Base-by-base conservation (phyloP, 257 asterid species). In the Solanum paucissectum region DNA sequence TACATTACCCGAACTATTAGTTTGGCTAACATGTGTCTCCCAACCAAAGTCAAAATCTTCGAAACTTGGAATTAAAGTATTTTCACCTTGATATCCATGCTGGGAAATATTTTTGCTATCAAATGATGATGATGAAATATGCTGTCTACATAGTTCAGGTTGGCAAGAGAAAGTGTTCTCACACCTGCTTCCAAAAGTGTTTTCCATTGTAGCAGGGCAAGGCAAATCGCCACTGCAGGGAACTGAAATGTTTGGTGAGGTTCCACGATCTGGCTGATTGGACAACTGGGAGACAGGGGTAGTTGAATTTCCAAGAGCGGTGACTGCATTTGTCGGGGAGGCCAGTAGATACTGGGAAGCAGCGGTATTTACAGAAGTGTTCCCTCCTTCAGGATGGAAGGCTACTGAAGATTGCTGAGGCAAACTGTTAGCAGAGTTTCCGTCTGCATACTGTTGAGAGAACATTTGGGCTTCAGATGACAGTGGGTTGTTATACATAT, bases 381-480 rank as follows among this genome's bases (percentile, higher is more conserved):
- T 89, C 69, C 87, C 91, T 62, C 72, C 72, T 71, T 79, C 88
- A 46, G 89, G 79, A 83, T 38, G 90, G 87, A 89, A 18, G 37
- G 83, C 34, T 77, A 74, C 71, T 16, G 87, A 89, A 33, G 92
- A 46, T 83, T 73, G 90, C 32, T 71, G 88, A 86, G 90, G 69
- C 29, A 46, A 29, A 58, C 87, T 52, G 81, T 82, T 90, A 60
- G 36, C 72, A 69, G 88, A 87, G 90, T 77, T 90, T 66, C 85
- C 62, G 14, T 29, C 90, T 76, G n/a, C 60, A 89, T 82, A 83
- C 23, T 87, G 87, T 83, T 83, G 92, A 87, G 92, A 85, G 83
- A 91, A 81, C 81, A 40, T 73, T 84, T 88, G 95, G 90, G 91
- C 81, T 52, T 74, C 91, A 85, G 81, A 58, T 13, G 64, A 91